These are phyloP conservation scores for Kwoniella newhampshirensis DNA, from an alignment of 768 basidiomycete genomes.

Conservation along the genomic window DNA sequence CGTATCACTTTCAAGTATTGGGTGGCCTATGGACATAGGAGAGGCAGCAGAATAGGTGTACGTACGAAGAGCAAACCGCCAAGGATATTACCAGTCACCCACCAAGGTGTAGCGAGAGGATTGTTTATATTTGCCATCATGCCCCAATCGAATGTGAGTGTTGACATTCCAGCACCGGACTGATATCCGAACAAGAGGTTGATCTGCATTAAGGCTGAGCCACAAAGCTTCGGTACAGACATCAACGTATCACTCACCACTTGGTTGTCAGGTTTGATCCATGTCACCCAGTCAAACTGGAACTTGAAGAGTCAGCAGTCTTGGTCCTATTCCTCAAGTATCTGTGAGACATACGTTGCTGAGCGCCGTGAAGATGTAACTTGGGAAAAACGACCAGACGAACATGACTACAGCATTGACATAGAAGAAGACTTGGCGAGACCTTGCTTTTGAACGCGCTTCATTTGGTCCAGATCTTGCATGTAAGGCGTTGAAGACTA, in stretches of 20 bases:
- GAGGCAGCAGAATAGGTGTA: background rate
- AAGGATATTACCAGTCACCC: slow-evolving; percentile 35
- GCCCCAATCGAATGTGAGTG: slow-evolving; percentile 37
- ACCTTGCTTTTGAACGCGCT: background rate
- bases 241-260: slow-evolving; percentile 14
- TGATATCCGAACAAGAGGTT: slow-evolving; percentile 22
- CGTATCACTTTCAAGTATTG: background rate
- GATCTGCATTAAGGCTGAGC: background rate
- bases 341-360: slow-evolving; percentile 6
- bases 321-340: background rate
- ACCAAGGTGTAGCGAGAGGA: slow-evolving; percentile 38
- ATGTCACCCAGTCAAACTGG: slow-evolving; percentile 38
- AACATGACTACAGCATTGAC: slow-evolving; percentile 23
- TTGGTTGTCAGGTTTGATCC: slow-evolving; percentile 34
- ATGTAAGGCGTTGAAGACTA: slow-evolving; percentile 28
- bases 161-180: slow-evolving; percentile 23
- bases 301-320: background rate
- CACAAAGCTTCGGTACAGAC: no score
- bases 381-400: slow-evolving; percentile 33
- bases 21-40: background rate
- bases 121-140: slow-evolving; percentile 28
- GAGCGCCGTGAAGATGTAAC: slow-evolving; percentile 24
- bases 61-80: slow-evolving; percentile 31
- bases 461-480: background rate
- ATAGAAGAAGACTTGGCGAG: slow-evolving; percentile 28